Conservation (phyloP, 768 basidiomycete species). For the Phaeolepiota aurea region DNA sequence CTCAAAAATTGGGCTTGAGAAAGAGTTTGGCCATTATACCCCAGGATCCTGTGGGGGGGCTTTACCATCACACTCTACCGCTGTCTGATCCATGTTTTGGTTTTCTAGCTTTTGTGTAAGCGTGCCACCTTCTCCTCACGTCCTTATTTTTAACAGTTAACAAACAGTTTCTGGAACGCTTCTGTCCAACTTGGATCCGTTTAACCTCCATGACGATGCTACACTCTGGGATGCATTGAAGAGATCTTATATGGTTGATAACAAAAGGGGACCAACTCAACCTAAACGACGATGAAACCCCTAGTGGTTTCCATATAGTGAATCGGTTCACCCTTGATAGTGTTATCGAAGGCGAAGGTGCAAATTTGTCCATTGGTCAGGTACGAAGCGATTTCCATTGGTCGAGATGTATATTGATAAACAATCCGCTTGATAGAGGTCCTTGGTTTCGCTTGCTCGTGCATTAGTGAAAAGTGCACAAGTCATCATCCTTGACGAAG, state of each 20-base stretch:
- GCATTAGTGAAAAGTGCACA: slow-evolving; percentile 82
- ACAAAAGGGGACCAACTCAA: slow-evolving; percentile 16
- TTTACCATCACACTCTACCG: slow-evolving; percentile 33
- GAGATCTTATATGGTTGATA: slow-evolving; percentile 75
- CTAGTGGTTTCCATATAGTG: slow-evolving; percentile 34
- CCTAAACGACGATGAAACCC: slow-evolving; percentile 21
- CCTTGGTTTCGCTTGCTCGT: slow-evolving; percentile 79
- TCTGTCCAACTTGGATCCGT: slow-evolving; percentile 86
- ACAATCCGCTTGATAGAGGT: slow-evolving; percentile 48
- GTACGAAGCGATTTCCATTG: no score
- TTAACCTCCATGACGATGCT: slow-evolving; percentile 71
- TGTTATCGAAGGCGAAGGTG: slow-evolving; percentile 79
- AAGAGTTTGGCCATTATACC: slow-evolving; percentile 72
- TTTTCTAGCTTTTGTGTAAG: slow-evolving; percentile 37
- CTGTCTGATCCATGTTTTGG: slow-evolving; percentile 17
- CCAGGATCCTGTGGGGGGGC: slow-evolving; percentile 60
- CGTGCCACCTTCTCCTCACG: no score
- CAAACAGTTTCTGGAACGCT: slow-evolving; percentile 72
- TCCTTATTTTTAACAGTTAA: slow-evolving; percentile 6
- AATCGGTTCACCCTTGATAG: slow-evolving; percentile 78
- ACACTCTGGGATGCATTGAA: slow-evolving; percentile 83
- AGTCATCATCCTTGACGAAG: slow-evolving; percentile 86
- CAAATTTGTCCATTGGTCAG: slow-evolving; percentile 74
- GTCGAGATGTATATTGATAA: no score
- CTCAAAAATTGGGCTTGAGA: slow-evolving; percentile 66